phyloP scores from a whole-genome alignment of 495 filamentous ascomycete species.

The Aspergillus homomorphus region DNA sequence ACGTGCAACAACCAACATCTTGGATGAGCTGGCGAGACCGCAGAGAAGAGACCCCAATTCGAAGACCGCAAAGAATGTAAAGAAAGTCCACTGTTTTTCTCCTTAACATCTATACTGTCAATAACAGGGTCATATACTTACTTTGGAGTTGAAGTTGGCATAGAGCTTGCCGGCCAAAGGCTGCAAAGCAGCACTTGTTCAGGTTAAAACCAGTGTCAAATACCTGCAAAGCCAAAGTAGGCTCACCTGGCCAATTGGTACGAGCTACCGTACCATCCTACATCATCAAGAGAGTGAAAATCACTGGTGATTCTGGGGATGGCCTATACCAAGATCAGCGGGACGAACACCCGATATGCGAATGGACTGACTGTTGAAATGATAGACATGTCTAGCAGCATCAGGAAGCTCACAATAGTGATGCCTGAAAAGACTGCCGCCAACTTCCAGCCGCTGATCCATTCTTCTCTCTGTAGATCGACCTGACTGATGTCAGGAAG shows the following conservation, averaged over 20 bases:
- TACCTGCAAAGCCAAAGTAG: background rate
- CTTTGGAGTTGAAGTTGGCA: slow-evolving; percentile 5
- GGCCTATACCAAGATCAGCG: slow-evolving; percentile 8
- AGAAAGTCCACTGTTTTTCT: slow-evolving; percentile 18
- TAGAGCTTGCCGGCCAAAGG: slow-evolving; percentile 12
- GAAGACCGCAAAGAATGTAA: slow-evolving; percentile 63
- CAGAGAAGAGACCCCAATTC: slow-evolving; percentile 63
- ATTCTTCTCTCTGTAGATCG: background rate
- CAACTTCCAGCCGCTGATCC: background rate
- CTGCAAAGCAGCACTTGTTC: slow-evolving; percentile 3
- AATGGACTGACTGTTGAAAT: slow-evolving; percentile 39
- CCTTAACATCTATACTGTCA: background rate
- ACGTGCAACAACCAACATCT: slow-evolving; percentile 69
- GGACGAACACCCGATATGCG: background rate
- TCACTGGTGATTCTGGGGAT: slow-evolving; percentile 27
- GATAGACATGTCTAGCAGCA: slow-evolving; percentile 51
- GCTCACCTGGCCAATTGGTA: slow-evolving; percentile 28
- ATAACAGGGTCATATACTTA: background rate
- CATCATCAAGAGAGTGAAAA: slow-evolving; percentile 32
- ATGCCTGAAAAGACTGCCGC: slow-evolving; percentile 12
- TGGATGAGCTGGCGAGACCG: slow-evolving; percentile 62
- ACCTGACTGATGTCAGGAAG: background rate
- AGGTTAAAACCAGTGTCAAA: background rate
- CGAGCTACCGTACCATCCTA: slow-evolving; percentile 39
- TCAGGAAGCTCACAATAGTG: slow-evolving; percentile 37